A percentile compares a stretch with the other conserved stretches of the same genome.
Conservation (phyloP, 1,284 basidiomycete species). For the Anthracocystis setariae region DNA sequence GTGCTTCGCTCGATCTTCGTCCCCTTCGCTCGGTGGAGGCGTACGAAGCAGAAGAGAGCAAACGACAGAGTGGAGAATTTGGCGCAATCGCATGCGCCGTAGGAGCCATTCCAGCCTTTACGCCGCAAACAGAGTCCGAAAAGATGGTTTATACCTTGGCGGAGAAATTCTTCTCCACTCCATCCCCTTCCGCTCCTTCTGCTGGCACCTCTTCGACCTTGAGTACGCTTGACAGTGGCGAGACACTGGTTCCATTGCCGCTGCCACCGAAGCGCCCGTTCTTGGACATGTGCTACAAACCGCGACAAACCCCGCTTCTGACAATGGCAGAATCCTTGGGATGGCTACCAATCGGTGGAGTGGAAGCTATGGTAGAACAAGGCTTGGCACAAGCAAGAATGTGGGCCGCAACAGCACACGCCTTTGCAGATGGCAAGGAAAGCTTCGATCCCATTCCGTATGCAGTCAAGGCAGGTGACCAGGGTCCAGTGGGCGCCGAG, state of each 20-base stretch:
- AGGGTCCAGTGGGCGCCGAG: slow-evolving; percentile 42
- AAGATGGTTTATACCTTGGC: slow-evolving; percentile 64
- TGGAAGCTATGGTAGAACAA: slow-evolving; percentile 68
- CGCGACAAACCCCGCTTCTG: slow-evolving; percentile 64
- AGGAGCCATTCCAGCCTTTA: slow-evolving; percentile 64
- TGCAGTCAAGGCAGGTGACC: slow-evolving; percentile 40
- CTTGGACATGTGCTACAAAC: slow-evolving; percentile 69
- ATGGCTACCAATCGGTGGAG: slow-evolving; percentile 62
- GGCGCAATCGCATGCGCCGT: slow-evolving; percentile 51
- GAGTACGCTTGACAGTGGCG: no score
- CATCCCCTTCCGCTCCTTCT: slow-evolving; percentile 6
- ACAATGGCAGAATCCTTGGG: slow-evolving; percentile 47
- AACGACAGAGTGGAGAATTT: slow-evolving; percentile 37
- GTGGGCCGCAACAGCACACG: slow-evolving; percentile 53
- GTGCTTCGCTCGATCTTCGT: slow-evolving; percentile 37
- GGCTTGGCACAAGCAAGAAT: slow-evolving; percentile 67
- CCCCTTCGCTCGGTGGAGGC: slow-evolving; percentile 39
- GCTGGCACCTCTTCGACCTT: no score
- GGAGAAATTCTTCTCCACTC: slow-evolving; percentile 46
- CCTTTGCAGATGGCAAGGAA: slow-evolving; percentile 25
- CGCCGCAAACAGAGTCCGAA: slow-evolving; percentile 57
- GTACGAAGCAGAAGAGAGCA: slow-evolving; percentile 27
- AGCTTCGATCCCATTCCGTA: slow-evolving; percentile 40
- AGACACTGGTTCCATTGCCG: no score
- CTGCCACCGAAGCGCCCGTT: slow-evolving; percentile 58